These are phyloP conservation scores for Fusarium cyanostomum DNA, from an alignment of 2,329 filamentous ascomycete genomes.

Conservation along the genomic window DNA sequence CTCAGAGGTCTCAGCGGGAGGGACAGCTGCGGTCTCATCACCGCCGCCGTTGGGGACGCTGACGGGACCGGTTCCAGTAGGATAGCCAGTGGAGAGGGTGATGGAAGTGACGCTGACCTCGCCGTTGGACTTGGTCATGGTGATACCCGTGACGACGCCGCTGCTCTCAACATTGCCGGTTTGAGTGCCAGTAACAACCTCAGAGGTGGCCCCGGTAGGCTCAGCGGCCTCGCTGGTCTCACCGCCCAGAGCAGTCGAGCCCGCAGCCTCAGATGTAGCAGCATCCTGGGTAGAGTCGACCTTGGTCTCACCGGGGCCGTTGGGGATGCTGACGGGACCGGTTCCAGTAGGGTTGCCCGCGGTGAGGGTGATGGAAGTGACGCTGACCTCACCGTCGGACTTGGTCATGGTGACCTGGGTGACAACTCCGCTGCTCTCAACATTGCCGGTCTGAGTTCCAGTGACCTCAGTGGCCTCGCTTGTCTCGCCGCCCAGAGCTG, in stretches of 20 bases:
- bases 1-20: constrained; percentile 18
- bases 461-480: constrained; percentile 21
- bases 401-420: constrained; percentile 25
- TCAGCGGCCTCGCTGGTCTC: background rate
- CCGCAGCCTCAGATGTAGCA: constrained; percentile 4
- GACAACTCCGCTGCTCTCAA: constrained; percentile 14
- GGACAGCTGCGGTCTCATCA: constrained; percentile 18
- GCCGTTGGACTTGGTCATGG: constrained; percentile 32
- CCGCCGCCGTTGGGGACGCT: constrained; percentile 12
- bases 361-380: constrained; percentile 10
- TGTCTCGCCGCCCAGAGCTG: background rate
- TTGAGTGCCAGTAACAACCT: constrained; percentile 17
- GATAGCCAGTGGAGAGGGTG: constrained; percentile 22
- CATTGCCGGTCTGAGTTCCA: constrained; percentile 6
- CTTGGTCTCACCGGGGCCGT: constrained; percentile 2
- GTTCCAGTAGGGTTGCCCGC: constrained; percentile 9
- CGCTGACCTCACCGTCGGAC: constrained; percentile 5
- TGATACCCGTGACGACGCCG: constrained; percentile 25
- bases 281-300: background rate
- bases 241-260: background rate
- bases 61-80: constrained; percentile 20
- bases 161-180: constrained; percentile 12
- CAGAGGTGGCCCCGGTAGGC: background rate
- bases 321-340: constrained; percentile 1
- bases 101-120: constrained; percentile 25